phyloP scores from a whole-genome alignment of 1,284 basidiomycete genomes.

The Fomitopsis schrenkii region DNA sequence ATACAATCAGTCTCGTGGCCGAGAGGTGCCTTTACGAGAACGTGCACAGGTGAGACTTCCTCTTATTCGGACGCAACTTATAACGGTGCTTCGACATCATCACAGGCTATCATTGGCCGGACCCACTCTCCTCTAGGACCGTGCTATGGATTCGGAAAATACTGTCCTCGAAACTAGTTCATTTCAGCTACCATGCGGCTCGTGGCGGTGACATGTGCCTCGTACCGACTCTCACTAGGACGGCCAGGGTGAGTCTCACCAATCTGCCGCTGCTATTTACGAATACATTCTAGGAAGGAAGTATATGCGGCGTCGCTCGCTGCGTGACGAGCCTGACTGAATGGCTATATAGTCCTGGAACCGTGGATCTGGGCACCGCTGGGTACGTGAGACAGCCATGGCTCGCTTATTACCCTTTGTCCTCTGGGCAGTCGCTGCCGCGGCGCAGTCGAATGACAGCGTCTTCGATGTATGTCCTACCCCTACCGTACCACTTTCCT shows the following conservation, averaged over 20 bases:
- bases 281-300: neutral
- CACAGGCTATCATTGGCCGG: neutral
- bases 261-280: neutral
- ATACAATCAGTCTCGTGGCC: neutral
- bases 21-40: neutral
- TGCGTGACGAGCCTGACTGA: neutral
- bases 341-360: neutral
- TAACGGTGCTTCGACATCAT: neutral
- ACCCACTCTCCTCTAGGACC: neutral
- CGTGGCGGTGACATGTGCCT: neutral
- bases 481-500: neutral
- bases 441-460: constrained; percentile 5
- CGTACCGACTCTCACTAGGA: neutral
- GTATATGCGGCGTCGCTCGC: neutral
- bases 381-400: constrained; percentile 1
- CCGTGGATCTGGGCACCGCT: neutral
- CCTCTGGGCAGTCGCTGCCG: constrained; percentile 2
- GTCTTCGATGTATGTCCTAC: constrained; percentile 8
- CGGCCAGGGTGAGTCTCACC: neutral
- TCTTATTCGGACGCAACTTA: neutral
- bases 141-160: neutral
- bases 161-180: neutral
- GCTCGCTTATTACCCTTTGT: neutral
- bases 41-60: neutral
- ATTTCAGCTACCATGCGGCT: neutral